These are phyloP conservation scores for Ustilago tritici DNA, from an alignment of 1,284 basidiomycete genomes.

Conservation along the genomic window DNA sequence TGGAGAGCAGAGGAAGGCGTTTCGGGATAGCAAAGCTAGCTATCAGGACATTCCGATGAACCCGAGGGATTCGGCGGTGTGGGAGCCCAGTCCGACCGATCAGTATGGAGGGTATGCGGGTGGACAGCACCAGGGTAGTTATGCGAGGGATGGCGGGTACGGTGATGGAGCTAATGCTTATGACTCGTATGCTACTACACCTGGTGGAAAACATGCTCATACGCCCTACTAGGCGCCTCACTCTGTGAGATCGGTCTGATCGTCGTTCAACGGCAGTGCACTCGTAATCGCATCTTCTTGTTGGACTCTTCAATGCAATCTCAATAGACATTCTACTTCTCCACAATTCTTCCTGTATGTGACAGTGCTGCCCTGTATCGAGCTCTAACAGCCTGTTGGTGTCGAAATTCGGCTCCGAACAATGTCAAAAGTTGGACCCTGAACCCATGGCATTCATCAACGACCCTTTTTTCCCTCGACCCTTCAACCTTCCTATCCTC, in stretches of 20 bases:
- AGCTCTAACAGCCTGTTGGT: not conserved
- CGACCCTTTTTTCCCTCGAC: not conserved
- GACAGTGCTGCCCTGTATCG: not conserved
- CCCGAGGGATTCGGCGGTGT: conserved; percentile 54
- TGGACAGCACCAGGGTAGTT: conserved; percentile 11
- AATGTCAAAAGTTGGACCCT: conserved; percentile 23
- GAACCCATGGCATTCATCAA: conserved; percentile 6
- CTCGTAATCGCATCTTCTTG: not conserved
- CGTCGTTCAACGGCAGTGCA: not conserved
- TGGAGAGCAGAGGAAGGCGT: conserved; percentile 54
- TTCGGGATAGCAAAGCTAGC: conserved; percentile 30
- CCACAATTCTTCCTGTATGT: not conserved
- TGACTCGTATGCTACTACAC: conserved; percentile 37
- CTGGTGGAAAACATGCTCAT: conserved; percentile 24
- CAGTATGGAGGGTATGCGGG: conserved; percentile 20
- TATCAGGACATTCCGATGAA: conserved; percentile 57
- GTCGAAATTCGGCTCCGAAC: conserved; percentile 21
- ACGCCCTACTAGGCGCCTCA: conserved; percentile 18
- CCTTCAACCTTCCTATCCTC: not conserved
- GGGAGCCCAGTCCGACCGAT: conserved; percentile 45
- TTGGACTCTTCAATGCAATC: conserved; percentile 13
- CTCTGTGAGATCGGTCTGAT: not conserved
- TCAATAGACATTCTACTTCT: conserved; percentile 15
- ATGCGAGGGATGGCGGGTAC: conserved; percentile 9
- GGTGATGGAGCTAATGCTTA: conserved; percentile 9